These are phyloP conservation scores for Paracoccidioides brasiliensis DNA, from an alignment of 2,329 filamentous ascomycete genomes.

Conservation along the genomic window DNA sequence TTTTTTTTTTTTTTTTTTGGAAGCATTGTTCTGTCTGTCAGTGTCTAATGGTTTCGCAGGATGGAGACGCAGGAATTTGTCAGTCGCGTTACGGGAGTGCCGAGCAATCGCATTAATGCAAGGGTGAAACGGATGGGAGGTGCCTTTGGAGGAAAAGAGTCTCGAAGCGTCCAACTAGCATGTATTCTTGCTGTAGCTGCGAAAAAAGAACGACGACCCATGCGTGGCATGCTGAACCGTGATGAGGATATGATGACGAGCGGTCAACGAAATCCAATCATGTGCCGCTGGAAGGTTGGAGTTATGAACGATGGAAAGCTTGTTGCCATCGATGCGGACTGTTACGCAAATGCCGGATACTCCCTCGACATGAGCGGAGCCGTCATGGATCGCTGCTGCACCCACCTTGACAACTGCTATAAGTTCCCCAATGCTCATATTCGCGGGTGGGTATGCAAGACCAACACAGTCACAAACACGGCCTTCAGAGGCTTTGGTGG, in stretches of 20 bases:
- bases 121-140: conserved; percentile 74
- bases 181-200: conserved; percentile 65
- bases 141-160: conserved; percentile 81
- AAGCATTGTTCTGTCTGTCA: neutral
- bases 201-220: conserved; percentile 61
- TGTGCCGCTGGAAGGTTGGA: conserved; percentile 52
- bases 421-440: conserved; percentile 15
- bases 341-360: conserved; percentile 15
- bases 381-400: conserved; percentile 16
- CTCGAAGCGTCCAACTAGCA: conserved; percentile 61
- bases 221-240: conserved; percentile 75
- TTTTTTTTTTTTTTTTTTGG: no score
- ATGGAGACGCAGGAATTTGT: conserved; percentile 56
- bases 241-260: conserved; percentile 80
- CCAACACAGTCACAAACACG: conserved; percentile 16
- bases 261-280: conserved; percentile 74
- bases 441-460: conserved; percentile 15
- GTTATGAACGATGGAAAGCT: conserved; percentile 12
- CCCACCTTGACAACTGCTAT: conserved; percentile 17
- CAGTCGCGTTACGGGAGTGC: conserved; percentile 59
- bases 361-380: conserved; percentile 14
- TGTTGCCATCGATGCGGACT: conserved; percentile 9
- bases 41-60: conserved; percentile 17
- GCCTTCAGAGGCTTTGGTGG: conserved; percentile 17
- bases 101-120: conserved; percentile 67